Base-by-base conservation (phyloP, 2,329 filamentous ascomycete genomes). In the Nectriaceae sp. region DNA sequence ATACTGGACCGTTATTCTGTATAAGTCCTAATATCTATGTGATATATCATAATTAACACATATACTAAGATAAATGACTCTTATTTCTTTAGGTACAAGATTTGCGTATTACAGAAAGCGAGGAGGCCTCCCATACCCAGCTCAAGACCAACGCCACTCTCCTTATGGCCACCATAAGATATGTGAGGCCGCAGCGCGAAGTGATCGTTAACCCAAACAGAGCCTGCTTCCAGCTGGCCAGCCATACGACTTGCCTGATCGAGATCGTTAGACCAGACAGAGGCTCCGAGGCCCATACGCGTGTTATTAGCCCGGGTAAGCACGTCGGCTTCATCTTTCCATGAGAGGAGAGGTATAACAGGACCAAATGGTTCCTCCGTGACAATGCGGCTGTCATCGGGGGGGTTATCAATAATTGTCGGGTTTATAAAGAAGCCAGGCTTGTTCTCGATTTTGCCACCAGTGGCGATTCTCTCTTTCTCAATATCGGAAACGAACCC, bases 261-360 rank as follows among this genome's bases (percentile, higher is more conserved):
- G 1, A 80, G 47, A 48, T 87, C 79, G 15, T 70, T 72, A 15
- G 72, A 78, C 72, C 82, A 87, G 0, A 87, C 75, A 0, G 80
- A 82, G 2, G 79, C 76, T 0, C 79, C 80, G 0, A 85, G 72
- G 0, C 79, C 82, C 22, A 73, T 75, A 19, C 77, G 70, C 2
- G 70, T 69, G 18, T 74, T 69, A 50, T 85, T 85, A 2, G 78
- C 82, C 4, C 80, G 74, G 2, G 63, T 61, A 22, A 87, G 67
- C 0, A 84, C 80, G 16, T 86, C 82, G 4, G 76, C 76, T 51
- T 88, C 84, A 21, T 78, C 73, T 0, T 70, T 70, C 83, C 83
- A 89, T 18, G 75, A 77, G 46, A 87, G 60, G 6, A 87, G 68
- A 0, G 85, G 84, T 1, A 88, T 73, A 24, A 89, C 82, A 0